Evolutionary conservation across 352 stramenopile genomes (phyloP).

Genomic region (Phytopythium mirpurense): DNA sequence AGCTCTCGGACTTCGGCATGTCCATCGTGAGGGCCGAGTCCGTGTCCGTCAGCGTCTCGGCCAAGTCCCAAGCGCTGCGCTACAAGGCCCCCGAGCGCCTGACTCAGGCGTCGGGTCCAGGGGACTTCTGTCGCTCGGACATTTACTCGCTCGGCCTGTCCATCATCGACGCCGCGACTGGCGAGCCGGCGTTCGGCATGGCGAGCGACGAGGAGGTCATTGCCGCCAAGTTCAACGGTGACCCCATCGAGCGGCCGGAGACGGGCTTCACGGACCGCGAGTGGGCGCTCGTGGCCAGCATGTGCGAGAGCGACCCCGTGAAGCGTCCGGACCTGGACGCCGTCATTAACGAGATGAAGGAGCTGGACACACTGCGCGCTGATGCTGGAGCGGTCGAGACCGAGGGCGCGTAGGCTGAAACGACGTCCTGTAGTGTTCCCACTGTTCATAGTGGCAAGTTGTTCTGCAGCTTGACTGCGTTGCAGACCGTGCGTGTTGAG

Average conservation of each 20-base stretch:
- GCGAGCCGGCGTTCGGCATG: neutral
- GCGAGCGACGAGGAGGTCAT: neutral
- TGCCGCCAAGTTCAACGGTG: neutral
- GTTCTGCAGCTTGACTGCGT: no score
- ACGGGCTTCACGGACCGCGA: neutral
- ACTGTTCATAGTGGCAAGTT: no score
- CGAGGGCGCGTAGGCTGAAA: neutral
- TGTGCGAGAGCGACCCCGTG: neutral
- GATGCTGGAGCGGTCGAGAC: no score
- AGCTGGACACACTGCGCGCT: neutral
- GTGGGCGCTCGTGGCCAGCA: constrained; percentile 1
- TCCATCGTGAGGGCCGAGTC: constrained; percentile 12
- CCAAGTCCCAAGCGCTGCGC: constrained; percentile 5
- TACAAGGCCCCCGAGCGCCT: constrained; percentile 27
- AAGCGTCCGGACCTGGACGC: neutral
- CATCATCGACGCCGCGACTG: neutral
- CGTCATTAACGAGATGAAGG: neutral
- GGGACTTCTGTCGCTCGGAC: neutral
- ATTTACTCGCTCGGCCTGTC: constrained; percentile 1
- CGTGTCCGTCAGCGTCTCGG: constrained; percentile 7
- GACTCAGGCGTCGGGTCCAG: neutral
- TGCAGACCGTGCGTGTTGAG: no score
- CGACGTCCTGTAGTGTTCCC: no score
- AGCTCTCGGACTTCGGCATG: constrained; percentile 11
- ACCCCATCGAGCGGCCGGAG: neutral